Conservation (phyloP, 306 rosid species). For the Malus fusca region DNA sequence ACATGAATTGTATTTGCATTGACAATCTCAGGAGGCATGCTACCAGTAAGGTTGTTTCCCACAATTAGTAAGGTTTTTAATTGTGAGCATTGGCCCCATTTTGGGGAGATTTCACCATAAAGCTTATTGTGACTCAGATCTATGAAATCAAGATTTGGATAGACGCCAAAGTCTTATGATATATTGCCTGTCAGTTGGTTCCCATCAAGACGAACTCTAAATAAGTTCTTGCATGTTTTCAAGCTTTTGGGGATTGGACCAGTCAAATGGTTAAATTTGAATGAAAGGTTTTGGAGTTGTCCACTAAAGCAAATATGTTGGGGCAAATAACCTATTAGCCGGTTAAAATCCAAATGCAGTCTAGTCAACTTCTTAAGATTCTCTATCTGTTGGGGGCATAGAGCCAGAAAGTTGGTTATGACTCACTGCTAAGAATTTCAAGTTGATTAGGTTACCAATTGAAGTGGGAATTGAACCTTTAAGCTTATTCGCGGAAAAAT, state of each 20-base stretch:
- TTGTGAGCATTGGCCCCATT: constrained; percentile 21
- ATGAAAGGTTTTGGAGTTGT: constrained; percentile 9
- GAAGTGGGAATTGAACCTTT: constrained; percentile 13
- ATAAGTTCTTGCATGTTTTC: constrained; percentile 16
- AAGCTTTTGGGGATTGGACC: constrained; percentile 26
- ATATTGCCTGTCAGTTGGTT: constrained; percentile 20
- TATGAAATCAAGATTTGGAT: constrained; percentile 26
- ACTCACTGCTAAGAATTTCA: background rate
- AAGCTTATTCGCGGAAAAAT: constrained; percentile 15
- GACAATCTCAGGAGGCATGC: background rate
- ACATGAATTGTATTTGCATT: background rate
- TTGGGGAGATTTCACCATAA: constrained; percentile 21
- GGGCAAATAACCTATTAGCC: background rate
- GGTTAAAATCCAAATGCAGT: background rate
- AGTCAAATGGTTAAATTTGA: constrained; percentile 5
- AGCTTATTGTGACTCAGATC: constrained; percentile 21
- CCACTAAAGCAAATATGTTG: background rate
- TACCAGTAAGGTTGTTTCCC: constrained; percentile 13
- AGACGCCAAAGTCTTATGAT: constrained; percentile 21
- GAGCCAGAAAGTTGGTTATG: background rate
- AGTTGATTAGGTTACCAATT: background rate
- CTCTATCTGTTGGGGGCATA: background rate
- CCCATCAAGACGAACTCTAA: constrained; percentile 14
- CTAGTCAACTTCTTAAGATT: background rate
- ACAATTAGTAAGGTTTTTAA: constrained; percentile 17